Evolutionary conservation across 2,329 filamentous ascomycete species (phyloP).

Genomic region (Dothidotthia symphoricarpi): DNA sequence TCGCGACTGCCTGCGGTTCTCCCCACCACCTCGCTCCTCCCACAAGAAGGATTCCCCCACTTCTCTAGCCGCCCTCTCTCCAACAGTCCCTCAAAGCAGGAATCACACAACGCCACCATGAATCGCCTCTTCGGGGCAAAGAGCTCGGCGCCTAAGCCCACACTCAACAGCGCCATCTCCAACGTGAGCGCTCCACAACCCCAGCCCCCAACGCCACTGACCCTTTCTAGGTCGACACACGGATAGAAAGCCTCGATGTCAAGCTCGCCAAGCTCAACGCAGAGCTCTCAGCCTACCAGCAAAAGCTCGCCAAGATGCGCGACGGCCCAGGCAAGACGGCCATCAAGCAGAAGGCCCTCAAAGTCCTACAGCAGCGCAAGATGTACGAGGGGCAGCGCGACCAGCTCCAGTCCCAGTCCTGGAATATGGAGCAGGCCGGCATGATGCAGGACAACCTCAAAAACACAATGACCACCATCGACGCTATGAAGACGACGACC

Average conservation of each 20-base stretch:
- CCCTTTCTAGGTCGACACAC: constrained; percentile 65
- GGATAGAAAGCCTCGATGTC: constrained; percentile 85
- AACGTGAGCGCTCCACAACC: constrained; percentile 58
- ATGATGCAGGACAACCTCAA: constrained; percentile 99
- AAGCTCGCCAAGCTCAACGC: constrained; percentile 91
- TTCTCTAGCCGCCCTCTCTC: background rate
- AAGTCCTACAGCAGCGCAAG: constrained; percentile 88
- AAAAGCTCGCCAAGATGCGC: constrained; percentile 86
- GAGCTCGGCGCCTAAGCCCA: constrained; percentile 83
- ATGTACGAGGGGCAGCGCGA: constrained; percentile 93
- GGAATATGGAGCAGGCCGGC: constrained; percentile 98
- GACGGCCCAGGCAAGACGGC: constrained; percentile 91
- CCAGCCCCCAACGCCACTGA: constrained; percentile 16
- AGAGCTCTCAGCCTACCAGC: constrained; percentile 84
- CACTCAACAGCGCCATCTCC: constrained; percentile 75
- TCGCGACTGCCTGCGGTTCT: constrained; percentile 10
- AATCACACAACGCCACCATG: constrained; percentile 59
- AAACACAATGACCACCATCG: constrained; percentile 97
- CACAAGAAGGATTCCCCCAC: background rate
- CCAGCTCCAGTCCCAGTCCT: constrained; percentile 88
- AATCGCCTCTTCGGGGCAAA: constrained; percentile 94
- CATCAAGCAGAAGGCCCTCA: constrained; percentile 90
- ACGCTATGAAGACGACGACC: constrained; percentile 95
- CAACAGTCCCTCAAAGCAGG: background rate
- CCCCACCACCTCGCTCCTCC: constrained; percentile 3